Evolutionary conservation across 257 asterid species (phyloP), one percentile per base, ranked within the genome.

Genomic region (Forsythia viridissima): DNA sequence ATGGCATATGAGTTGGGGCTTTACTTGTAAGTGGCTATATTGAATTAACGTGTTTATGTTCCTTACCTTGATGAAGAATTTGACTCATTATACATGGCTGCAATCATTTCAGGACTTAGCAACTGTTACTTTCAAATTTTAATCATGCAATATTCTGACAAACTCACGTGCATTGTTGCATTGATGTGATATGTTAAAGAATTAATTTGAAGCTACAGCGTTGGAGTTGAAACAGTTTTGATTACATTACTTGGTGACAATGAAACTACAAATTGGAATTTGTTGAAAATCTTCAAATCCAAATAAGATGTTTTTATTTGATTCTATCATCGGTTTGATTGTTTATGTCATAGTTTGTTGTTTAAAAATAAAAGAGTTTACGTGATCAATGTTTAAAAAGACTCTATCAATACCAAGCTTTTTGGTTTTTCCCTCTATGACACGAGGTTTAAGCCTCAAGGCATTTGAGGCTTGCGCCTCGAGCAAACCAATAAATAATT

Each of bases 1-100:
- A 95, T 95, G 98, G 97, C 99, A 36, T 61, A 87, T 85, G 96
- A 95, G 77, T 80, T 93, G 80, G 99, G 92, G 55, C 91, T 95
- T 66, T 74, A 95, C 89, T 95, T 95, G 99, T 95, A 90, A 91
- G 99, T 89, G 75, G 24, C 48, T 76, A 72, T 48, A 3, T 43
- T 66, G 65, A 40, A 36, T 21, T 52, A 13, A 69, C 24, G 34
- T 43, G 7, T 63, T 30, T 18, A 63, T 18, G 15, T 76, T 72
- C 48, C 57, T 40, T n/a, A 11, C 36, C 73, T 59, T 18, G 70
- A 69, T 39, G 66, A 30, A 78, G 63, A 59, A 72, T 20, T 71
- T 39, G 24, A 7, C 51, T 69, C 69, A 69, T 3, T 70, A 59
- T 36, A 40, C 67, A 39, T 16, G 20, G 15, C 55, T 57, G 61